These are phyloP conservation scores for Boletales sp. DNA, from an alignment of 768 basidiomycete species.

Conservation along the genomic window DNA sequence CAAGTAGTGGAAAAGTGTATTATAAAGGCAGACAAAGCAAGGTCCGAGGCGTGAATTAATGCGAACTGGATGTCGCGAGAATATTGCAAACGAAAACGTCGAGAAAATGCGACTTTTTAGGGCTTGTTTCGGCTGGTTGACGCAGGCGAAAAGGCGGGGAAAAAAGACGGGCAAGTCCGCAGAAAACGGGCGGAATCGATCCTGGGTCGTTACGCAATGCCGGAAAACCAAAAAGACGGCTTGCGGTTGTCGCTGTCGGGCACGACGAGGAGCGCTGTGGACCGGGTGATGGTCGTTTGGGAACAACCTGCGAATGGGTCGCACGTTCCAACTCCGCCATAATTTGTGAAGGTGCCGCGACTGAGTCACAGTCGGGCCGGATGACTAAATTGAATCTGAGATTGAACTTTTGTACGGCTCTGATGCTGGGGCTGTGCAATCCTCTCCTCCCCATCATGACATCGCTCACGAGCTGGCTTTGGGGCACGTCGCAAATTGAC, in stretches of 20 bases:
- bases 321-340: slow-evolving; percentile 30
- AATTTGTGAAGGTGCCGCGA: slow-evolving; percentile 21
- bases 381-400: no score
- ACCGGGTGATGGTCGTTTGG: slow-evolving; percentile 29
- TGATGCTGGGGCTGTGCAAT: slow-evolving; percentile 14
- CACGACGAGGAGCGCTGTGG: slow-evolving; percentile 14
- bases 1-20: not conserved
- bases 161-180: slow-evolving; percentile 15
- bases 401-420: slow-evolving; percentile 5
- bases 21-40: not conserved
- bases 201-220: not conserved
- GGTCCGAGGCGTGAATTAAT: slow-evolving; percentile 23
- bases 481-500: slow-evolving; percentile 82
- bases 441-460: slow-evolving; percentile 38
- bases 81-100: not conserved
- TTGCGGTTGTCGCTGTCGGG: slow-evolving; percentile 4
- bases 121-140: slow-evolving; percentile 3
- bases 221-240: not conserved
- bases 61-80: slow-evolving; percentile 18
- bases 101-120: slow-evolving; percentile 21
- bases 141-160: slow-evolving; percentile 2
- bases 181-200: slow-evolving; percentile 7
- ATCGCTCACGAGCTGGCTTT: slow-evolving; percentile 64
- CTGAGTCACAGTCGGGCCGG: slow-evolving; percentile 18
- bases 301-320: slow-evolving; percentile 33